Evolutionary conservation across 1,284 basidiomycete species (phyloP).

Genomic region (Ustilago bromivora): DNA sequence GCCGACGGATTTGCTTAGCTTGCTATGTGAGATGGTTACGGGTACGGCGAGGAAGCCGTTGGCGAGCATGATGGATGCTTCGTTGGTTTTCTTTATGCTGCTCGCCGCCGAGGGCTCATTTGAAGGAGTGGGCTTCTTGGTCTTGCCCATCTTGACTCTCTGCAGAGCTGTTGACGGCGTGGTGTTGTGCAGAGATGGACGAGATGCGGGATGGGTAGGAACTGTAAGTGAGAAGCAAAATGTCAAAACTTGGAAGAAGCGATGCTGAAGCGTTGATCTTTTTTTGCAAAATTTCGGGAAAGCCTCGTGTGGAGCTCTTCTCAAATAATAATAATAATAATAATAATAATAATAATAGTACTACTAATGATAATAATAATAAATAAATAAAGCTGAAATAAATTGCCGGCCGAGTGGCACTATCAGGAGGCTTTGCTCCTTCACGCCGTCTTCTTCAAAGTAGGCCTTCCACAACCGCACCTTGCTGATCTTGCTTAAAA

Average conservation of each 20-base stretch:
- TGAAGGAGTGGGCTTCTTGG: not conserved
- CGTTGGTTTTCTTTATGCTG: not conserved
- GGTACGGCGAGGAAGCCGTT: slow-evolving; percentile 46
- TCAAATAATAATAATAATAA: not conserved
- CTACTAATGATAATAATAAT: no score
- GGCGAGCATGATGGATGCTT: slow-evolving; percentile 11
- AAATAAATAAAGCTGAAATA: not conserved
- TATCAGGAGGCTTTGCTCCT: no score
- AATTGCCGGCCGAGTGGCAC: not conserved
- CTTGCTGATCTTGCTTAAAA: no score
- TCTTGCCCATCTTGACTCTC: slow-evolving; percentile 17
- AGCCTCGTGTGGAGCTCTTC: not conserved
- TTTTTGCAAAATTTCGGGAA: slow-evolving; percentile 3
- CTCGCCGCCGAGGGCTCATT: not conserved
- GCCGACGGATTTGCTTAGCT: not conserved
- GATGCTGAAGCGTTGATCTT: not conserved
- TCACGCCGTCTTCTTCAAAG: no score
- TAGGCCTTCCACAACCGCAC: no score
- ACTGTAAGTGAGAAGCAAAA: not conserved
- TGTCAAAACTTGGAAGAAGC: slow-evolving; percentile 16
- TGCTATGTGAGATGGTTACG: slow-evolving; percentile 9
- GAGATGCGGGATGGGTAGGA: not conserved
- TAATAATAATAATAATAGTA: no score
- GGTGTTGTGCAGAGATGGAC: not conserved
- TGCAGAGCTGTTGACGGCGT: not conserved